Base-by-base conservation (phyloP, 371 early-diverging fungal species). In the Dichotomocladium elegans region DNA sequence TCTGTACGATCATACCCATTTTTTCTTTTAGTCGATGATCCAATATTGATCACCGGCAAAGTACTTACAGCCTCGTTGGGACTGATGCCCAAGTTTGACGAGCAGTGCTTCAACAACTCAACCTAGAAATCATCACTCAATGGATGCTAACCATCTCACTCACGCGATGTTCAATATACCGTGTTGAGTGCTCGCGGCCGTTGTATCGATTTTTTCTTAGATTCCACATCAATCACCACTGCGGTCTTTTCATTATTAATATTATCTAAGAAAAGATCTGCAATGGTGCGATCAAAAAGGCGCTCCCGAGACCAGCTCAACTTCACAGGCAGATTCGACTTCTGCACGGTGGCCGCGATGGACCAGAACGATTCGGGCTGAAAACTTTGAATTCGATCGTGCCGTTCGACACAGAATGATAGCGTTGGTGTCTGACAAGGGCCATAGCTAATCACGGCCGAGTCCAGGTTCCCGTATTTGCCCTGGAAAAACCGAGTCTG, bases 321-420 rank as follows among this genome's bases (percentile, higher is more conserved):
- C 10, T 61, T 65, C 2, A 70, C 24, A 6, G 67, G 61, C 8
- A 53, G 27, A 35, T 73, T 59, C 4, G 47, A 46, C 35, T 65
- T 66, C 4, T 53, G 51, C 1, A 75, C 41, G 0, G 70, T 62
- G 15, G 66, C 59, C 0, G 46, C 34, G 22, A 80, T 51, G 24
- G 65, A 60, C 81, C 81, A 89, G 61, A 79, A 88, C 0, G 70
- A 48, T 55, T 87, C 86, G 10, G 80, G 78, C 19, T 77, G 69
- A 67, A 88, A 88, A 3, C 80, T 66, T 47, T 77, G 74, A 19
- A 81, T 85, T 17, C 74, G 67, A 54, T 77, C 77, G 49, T 80
- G 79, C 29, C 87, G 63, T 26, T 85, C 78, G 3, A 87, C 86
- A 40, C 86, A 86, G 68, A 89, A 85, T 0, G 85, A 80, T 3